Base-by-base conservation (phyloP, 306 rosid species). In the Vigna angularis region DNA sequence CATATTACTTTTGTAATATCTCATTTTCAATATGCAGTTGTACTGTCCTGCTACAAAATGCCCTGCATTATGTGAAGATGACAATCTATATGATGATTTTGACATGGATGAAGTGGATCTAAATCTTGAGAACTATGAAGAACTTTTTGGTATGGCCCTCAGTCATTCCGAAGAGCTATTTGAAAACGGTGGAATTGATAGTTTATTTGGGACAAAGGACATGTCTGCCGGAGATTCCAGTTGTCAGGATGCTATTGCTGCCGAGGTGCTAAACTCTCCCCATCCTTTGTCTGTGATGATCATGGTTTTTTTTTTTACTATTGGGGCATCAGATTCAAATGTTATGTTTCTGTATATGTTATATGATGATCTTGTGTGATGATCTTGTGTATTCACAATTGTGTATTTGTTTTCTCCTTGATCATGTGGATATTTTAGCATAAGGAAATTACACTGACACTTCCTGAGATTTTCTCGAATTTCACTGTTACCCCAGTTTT, bases 151-250 rank as follows among this genome's bases (percentile, higher is more conserved):
- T 63, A 57, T 91, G 81, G 79, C 95, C 55, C 89, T 91, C 49
- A 91, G 82, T 82, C 89, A 87, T 81, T 88, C 97, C 18, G 98
- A 95, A 83, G 97, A 89, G 79, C 92, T 93, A 75, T 85, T 93
- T 53, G 95, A 90, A 88, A 91, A 96, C 57, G 99, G 98, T 62
- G 94, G 99, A 58, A 87, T 96, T 66, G 93, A 88, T 85, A 93
- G 99, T 88, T 91, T 96, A 90, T 96, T 93, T 79, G 90, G 88
- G 83, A 77, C 77, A 34, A 90, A 76, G 55, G 84, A 85, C 40
- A 34, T 93, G 77, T 81, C 91, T 82, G 90, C 90, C 17, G 90
- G 85, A 30, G 90, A 89, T 80, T 91, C 90, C 59, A 81, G 80
- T 80, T 84, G 89, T 84, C 92, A 81, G 83, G 96, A 84, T 74